Conservation (phyloP, 352 stramenopile genomes). For the Phytophthora sansomeana region DNA sequence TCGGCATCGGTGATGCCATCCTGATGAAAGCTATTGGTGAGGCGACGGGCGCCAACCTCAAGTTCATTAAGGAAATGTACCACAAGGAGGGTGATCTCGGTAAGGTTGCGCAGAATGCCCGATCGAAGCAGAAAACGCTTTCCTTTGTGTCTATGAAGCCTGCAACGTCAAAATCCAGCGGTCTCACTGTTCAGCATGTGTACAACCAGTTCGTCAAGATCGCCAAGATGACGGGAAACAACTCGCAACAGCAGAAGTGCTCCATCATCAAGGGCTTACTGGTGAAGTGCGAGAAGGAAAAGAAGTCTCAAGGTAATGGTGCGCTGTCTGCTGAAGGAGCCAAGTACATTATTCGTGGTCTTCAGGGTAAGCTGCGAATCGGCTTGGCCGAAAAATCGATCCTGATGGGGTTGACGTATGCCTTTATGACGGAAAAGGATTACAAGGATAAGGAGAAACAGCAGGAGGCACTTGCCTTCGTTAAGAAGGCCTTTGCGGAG, state of each 20-base stretch:
- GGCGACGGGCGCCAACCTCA: slow-evolving; percentile 90
- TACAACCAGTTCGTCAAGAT: slow-evolving; percentile 95
- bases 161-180: slow-evolving; percentile 53
- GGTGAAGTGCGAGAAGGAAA: slow-evolving; percentile 91
- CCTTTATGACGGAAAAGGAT: slow-evolving; percentile 92
- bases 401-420: slow-evolving; percentile 96
- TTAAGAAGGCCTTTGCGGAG: slow-evolving; percentile 99
- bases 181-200: slow-evolving; percentile 89
- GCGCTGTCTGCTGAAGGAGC: slow-evolving; percentile 84
- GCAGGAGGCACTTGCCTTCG: slow-evolving; percentile 89
- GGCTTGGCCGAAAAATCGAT: slow-evolving; percentile 98
- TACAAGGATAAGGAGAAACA: slow-evolving; percentile 86
- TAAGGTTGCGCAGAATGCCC: slow-evolving; percentile 94
- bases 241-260: slow-evolving; percentile 97
- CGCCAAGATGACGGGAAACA: slow-evolving; percentile 94
- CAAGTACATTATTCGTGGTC: slow-evolving; percentile 99
- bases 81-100: slow-evolving; percentile 98
- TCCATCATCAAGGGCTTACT: slow-evolving; percentile 98
- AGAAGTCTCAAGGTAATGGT: slow-evolving; percentile 57
- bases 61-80: slow-evolving; percentile 97
- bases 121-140: slow-evolving; percentile 95
- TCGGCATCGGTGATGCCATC: slow-evolving; percentile 98
- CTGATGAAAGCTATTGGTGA: slow-evolving; percentile 98
- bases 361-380: slow-evolving; percentile 99
- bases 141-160: slow-evolving; percentile 83